Percentiles rank a stretch among this genome's conserved stretches.
These are phyloP conservation scores for Entophlyctis luteolus DNA, from an alignment of 192 early-diverging fungal species.

Conservation along the genomic window DNA sequence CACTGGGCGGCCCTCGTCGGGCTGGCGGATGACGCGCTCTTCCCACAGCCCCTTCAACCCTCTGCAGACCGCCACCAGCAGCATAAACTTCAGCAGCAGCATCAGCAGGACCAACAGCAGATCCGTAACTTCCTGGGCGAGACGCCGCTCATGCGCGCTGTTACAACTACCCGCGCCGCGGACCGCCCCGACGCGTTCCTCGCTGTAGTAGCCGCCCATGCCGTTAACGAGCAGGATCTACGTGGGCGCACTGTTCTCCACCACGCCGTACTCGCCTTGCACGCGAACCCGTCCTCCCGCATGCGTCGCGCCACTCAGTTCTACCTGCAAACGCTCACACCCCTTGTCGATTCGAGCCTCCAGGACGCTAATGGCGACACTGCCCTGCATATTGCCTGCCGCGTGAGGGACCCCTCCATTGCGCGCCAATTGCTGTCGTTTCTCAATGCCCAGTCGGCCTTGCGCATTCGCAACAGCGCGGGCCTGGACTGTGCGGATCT, in stretches of 20 bases:
- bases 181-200: constrained; percentile 53
- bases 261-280: constrained; percentile 75
- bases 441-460: constrained; percentile 64
- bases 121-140: constrained; percentile 89
- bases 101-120: constrained; percentile 71
- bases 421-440: constrained; percentile 58
- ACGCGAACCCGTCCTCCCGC: too few species aligned
- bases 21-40: too few species aligned
- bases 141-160: constrained; percentile 81
- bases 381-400: constrained; percentile 79
- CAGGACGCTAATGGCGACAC: constrained; percentile 74
- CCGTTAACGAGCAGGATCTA: too few species aligned
- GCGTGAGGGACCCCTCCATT: constrained; percentile 74
- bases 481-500: constrained; percentile 74
- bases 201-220: too few species aligned
- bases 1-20: constrained; percentile 95
- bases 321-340: too few species aligned
- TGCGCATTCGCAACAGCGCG: constrained; percentile 71
- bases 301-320: too few species aligned
- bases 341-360: constrained; percentile 59
- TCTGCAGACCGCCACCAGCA: too few species aligned
- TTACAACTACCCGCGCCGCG: constrained; percentile 79
- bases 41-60: too few species aligned
- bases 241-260: constrained; percentile 85
- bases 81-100: constrained; percentile 66